A percentile compares a stretch with the other conserved stretches of the same genome.
These are phyloP conservation scores for Puccinia novopanici DNA, from an alignment of 1,284 basidiomycete genomes.

Conservation along the genomic window DNA sequence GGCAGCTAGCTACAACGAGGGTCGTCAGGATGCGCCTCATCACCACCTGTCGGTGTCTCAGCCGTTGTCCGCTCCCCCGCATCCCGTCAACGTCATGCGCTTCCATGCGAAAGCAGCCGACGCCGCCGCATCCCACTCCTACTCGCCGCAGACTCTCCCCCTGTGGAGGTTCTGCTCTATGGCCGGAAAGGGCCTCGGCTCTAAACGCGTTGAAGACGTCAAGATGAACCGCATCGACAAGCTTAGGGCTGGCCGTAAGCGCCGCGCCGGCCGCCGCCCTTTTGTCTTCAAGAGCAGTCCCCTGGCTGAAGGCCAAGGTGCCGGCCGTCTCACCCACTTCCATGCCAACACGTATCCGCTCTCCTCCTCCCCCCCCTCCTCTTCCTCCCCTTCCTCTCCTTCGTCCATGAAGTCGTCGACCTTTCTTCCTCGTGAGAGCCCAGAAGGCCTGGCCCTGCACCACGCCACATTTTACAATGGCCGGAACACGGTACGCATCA, in stretches of 20 bases:
- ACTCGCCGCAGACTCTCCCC: not conserved
- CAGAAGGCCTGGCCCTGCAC: not conserved
- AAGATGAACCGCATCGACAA: slow-evolving; percentile 49
- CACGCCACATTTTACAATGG: slow-evolving; percentile 10
- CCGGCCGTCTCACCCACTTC: slow-evolving; percentile 31
- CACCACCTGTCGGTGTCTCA: not conserved
- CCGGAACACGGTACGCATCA: slow-evolving; percentile 3
- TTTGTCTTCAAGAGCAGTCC: slow-evolving; percentile 49
- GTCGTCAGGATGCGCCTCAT: not conserved
- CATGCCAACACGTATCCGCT: not conserved
- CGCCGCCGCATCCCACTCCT: not conserved
- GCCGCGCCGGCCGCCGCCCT: slow-evolving; percentile 23
- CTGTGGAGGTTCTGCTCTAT: slow-evolving; percentile 19
- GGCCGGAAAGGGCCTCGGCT: slow-evolving; percentile 17
- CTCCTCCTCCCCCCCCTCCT: not conserved
- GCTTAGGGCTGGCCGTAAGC: slow-evolving; percentile 10
- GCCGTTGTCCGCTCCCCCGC: not conserved
- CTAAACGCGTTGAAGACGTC: slow-evolving; percentile 41
- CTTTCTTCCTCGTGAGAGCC: not conserved
- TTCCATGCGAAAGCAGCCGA: not conserved
- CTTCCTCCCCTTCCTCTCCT: not conserved
- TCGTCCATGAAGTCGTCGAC: not conserved
- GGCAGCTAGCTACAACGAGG: not conserved
- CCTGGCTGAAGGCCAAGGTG: slow-evolving; percentile 39
- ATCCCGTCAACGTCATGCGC: not conserved